These are phyloP conservation scores for Cyclotella choctawhatcheeana DNA, from an alignment of 108 stramenopile species.

Conservation along the genomic window DNA sequence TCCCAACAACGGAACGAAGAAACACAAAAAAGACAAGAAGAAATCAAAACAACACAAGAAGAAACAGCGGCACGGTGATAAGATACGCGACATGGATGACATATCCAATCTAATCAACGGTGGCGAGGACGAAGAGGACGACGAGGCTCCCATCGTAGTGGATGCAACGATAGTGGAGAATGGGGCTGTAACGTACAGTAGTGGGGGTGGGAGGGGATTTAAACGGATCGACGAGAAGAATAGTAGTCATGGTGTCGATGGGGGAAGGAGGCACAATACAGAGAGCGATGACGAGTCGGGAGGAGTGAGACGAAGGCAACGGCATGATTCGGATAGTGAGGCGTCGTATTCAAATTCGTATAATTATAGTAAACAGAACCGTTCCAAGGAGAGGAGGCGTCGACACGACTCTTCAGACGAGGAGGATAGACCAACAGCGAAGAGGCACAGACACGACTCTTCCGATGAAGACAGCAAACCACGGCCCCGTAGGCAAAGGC, in stretches of 20 bases:
- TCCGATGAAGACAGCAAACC: neutral
- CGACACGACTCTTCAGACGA: conserved; percentile 12
- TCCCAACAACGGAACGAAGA: neutral
- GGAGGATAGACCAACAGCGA: neutral
- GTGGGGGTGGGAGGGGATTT: neutral
- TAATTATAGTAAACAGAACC: too few species aligned
- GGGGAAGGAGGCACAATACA: neutral
- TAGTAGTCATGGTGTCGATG: neutral
- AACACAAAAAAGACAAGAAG: conserved; percentile 22
- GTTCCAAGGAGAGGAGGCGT: neutral
- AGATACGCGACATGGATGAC: conserved; percentile 4
- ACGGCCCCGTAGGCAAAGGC: too few species aligned
- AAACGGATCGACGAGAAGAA: neutral
- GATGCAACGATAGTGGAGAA: neutral
- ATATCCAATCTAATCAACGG: neutral
- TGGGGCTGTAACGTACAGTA: neutral
- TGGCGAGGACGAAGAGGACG: neutral
- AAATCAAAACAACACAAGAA: neutral
- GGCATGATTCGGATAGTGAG: conserved; percentile 27
- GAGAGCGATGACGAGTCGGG: neutral
- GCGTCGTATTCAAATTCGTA: too few species aligned
- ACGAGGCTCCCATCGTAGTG: neutral
- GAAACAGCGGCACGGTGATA: neutral
- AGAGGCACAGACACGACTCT: neutral
- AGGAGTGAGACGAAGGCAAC: neutral